Evolutionary conservation across 306 rosid species (phyloP), one percentile per base, ranked within the genome.

Genomic region (Malus domestica): DNA sequence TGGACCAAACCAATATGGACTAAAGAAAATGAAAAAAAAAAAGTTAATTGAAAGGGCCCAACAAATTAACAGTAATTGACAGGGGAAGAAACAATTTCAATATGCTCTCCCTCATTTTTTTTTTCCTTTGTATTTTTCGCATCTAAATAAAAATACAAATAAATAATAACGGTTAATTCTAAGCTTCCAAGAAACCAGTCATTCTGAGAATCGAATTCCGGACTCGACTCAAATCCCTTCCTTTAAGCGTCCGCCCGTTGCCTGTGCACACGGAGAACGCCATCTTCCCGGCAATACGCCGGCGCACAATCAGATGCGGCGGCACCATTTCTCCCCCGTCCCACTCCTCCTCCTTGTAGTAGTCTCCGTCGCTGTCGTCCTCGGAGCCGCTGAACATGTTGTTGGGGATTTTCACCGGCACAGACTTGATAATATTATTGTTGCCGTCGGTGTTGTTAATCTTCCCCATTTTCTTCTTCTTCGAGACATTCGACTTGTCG

Each of bases 171-270:
- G 2, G 29, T 61, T 2, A 5, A 46, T 42, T 70, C 0, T 65
- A 92, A 5, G 86, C 83, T 76, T 94, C 98, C 29, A 95, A 81
- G 78, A 95, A 95, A 0, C 99, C 99, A 6, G 99, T 95, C 97
- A 95, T 85, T 75, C 93, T 80, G 5, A 92, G 97, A 82, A 95
- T 80, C 0, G 96, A 88, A 65, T 95, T 95, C 79, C 99, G 81
- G 67, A 95, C 97, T 45, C 80, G 84, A 44, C 97, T 88, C 86
- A 95, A 89, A 80, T 92, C 97, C 15, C 99, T 68, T 4, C 99
- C 99, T 70, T 95, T 95, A 20, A 95, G 88, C 2, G 99, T 90
- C 78, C 99, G 79, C 27, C 99, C 99, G 38, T 88, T 82, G 4
- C 99, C 99, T 0, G 90, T 79, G 51, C 92, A 85, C 8, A 95